These are phyloP conservation scores for Geotrichum reessii DNA, from an alignment of 1,139 yeast species.

Conservation along the genomic window DNA sequence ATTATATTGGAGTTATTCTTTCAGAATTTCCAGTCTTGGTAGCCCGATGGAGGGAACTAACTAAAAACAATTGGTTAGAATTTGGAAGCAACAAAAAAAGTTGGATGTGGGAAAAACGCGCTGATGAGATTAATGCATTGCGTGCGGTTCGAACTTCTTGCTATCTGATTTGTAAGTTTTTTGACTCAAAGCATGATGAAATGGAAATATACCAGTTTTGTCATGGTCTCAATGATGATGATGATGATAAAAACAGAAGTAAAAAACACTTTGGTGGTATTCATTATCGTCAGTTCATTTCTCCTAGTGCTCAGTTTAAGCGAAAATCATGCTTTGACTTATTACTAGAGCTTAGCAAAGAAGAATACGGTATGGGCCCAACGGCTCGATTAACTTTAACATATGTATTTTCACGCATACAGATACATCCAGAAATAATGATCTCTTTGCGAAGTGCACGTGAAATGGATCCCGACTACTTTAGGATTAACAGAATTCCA, in stretches of 20 bases:
- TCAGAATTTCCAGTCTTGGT: slow-evolving; percentile 12
- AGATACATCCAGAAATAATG: slow-evolving; percentile 11
- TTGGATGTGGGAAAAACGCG: neutral
- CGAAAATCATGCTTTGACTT: slow-evolving; percentile 9
- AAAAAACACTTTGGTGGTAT: neutral
- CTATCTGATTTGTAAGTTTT: slow-evolving; percentile 16
- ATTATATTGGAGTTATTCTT: slow-evolving; percentile 14
- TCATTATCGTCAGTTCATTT: no score
- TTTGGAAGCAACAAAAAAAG: neutral
- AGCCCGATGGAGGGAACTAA: neutral
- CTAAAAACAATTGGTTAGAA: neutral
- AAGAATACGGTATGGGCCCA: slow-evolving; percentile 15
- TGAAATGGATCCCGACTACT: slow-evolving; percentile 10
- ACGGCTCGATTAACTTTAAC: slow-evolving; percentile 17
- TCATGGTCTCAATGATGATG: neutral
- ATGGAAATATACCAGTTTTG: slow-evolving; percentile 10
- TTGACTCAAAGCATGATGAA: slow-evolving; percentile 16
- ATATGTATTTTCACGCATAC: slow-evolving; percentile 14
- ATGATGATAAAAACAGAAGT: neutral
- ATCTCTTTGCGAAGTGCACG: slow-evolving; percentile 5
- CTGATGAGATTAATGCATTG: slow-evolving; percentile 4
- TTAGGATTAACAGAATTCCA: slow-evolving; percentile 15
- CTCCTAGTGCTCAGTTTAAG: neutral
- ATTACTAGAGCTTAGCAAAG: slow-evolving; percentile 12
- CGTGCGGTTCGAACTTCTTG: slow-evolving; percentile 17